Percentiles rank a stretch among this genome's conserved stretches.
Evolutionary conservation across 2,329 filamentous ascomycete species (phyloP).

Genomic region (Mariannaea sp.): DNA sequence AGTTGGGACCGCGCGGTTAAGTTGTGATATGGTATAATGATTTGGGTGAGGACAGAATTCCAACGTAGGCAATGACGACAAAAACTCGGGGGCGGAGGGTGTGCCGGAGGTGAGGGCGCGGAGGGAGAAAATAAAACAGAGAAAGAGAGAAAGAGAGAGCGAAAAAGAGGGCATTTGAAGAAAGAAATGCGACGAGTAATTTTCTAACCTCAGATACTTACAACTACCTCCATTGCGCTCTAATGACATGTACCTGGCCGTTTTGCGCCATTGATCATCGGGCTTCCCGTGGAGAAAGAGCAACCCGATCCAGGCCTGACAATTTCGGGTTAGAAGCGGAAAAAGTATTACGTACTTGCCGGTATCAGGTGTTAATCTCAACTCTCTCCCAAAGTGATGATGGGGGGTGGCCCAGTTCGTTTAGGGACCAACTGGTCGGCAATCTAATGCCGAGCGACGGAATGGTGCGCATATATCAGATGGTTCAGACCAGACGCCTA

Average conservation of each 20-base stretch:
- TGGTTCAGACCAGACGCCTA: conserved; percentile 14
- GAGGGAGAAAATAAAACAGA: no score
- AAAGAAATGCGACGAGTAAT: neutral
- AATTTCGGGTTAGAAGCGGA: neutral
- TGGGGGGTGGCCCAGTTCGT: neutral
- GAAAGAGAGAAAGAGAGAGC: no score
- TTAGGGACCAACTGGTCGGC: conserved; percentile 6
- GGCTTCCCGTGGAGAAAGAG: neutral
- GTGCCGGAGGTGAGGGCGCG: neutral
- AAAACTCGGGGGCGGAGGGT: neutral
- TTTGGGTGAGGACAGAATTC: neutral
- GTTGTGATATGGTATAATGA: neutral
- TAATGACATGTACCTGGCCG: neutral
- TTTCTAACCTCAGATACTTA: neutral
- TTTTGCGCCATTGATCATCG: conserved; percentile 1
- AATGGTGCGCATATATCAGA: conserved; percentile 4
- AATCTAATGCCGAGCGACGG: conserved; percentile 16
- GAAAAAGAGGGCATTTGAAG: neutral
- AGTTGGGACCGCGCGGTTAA: neutral
- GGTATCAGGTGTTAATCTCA: neutral
- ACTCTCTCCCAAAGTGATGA: neutral
- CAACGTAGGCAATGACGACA: neutral
- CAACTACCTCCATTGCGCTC: neutral
- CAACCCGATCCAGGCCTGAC: neutral
- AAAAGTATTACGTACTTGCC: neutral